Base-by-base conservation (phyloP, 257 asterid species). In the Ballota nigra region DNA sequence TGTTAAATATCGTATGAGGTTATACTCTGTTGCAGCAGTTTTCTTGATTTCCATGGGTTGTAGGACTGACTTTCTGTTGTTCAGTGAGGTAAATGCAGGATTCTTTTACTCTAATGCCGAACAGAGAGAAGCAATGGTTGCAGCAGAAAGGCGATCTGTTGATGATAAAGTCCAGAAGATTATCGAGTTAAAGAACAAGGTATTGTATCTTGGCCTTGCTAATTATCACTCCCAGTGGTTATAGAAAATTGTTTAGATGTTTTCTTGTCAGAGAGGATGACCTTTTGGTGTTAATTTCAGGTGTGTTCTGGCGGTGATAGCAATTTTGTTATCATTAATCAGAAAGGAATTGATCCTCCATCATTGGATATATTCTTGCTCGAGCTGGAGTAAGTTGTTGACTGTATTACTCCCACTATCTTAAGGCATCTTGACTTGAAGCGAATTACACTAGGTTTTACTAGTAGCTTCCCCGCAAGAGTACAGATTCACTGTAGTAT, bases 261-360 rank as follows among this genome's bases (percentile, higher is more conserved):
- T 77, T 66, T 59, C 11, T 60, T 55, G 52, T 72, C 70, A 20
- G 56, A 22, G 69, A 76, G 81, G 63, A 70, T 78, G 63, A 74
- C 71, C 33, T 13, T 29, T 52, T 51, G 34, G 33, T 69, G 59
- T 71, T 71, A 18, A 68, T 69, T 79, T 76, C 87, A 95, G 99
- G 96, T 92, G 65, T 95, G 99, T 71, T 73, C 86, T 22, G 95
- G 81, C 61, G 77, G 74, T 66, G 95, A 89, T 0, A 78, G 68
- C 83, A 92, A 79, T 70, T 95, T 95, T 69, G 95, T 95, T 75
- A 74, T 95, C 79, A 95, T 95, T 83, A 95, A 89, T 75, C 99
- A 95, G 78, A 91, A 95, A 78, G 99, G 99, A 80, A 95, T 95
- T 78, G 99, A 95, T 83, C 99, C 99, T 55, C 93, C 97, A 47